Evolutionary conservation across 78 protist species (phyloP), one percentile per base, ranked within the genome.

Genomic region (Emiliania huxleyi): DNA sequence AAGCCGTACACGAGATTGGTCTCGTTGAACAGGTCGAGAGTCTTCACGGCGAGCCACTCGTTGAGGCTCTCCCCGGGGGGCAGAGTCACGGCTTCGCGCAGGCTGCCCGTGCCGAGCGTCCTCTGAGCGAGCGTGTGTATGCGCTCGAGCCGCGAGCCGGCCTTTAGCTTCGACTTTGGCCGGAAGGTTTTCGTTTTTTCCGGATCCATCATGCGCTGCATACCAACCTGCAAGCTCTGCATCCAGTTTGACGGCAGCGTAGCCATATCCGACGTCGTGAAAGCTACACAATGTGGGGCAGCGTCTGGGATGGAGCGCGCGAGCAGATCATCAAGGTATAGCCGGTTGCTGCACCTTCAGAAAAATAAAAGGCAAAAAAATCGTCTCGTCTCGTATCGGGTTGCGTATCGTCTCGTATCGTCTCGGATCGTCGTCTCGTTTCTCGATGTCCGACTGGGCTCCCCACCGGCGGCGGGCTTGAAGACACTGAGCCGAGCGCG

Each of bases 11-110:
- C 93, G 94, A 99, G 77, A 92, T 97, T 96, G 85, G 97, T 96
- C 93, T 97, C 98, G 95, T 98, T 98, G 97, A 96, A 99, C 95
- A 99, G 98, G 87, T 99, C 99, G 56, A 98, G 97, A 52, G 81
- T 97, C 94, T 98, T 97, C 0, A 98, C 99, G 19, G 99, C 98
- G 38, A 99, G 96, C 99, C 99, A 98, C 88, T 98, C 99, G 93
- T 97, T 95, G 29, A 93, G 43, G 91, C 98, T 99, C 71, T 97
- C 99, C 2, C 99, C 98, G 33, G 93, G 92, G 0, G 99, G 99
- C 35, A 99, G 97, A 6, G 91, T 52, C 21, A 99, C 99, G 0
- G 99, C 98, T 1, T 91, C 91, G 18, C 87, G 81, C 91, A 97
- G 87, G 69, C 91, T 69, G 0, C 96, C 96, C 42, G 81, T n/a